Evolutionary conservation across 768 basidiomycete species (phyloP).

Genomic region (Mycena filopes): DNA sequence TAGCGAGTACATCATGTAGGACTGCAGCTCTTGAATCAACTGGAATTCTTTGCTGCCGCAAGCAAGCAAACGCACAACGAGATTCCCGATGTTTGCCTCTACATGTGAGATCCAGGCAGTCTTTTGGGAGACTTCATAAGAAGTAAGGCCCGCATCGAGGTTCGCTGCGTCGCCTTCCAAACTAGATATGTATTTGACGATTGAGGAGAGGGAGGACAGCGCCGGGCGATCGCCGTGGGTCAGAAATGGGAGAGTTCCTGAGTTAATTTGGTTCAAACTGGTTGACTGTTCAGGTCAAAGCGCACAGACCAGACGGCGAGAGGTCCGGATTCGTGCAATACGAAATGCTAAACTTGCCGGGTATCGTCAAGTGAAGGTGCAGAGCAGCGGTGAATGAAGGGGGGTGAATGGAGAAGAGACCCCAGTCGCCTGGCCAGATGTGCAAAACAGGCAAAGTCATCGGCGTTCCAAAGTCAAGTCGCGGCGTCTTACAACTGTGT

Average conservation of each 20-base stretch:
- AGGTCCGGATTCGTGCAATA: slow-evolving; percentile 76
- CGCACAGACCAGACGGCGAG: slow-evolving; percentile 72
- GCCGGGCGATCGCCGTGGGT: slow-evolving; percentile 60
- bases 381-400: slow-evolving; percentile 72
- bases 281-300: background rate
- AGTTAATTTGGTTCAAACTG: background rate
- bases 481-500: too few species aligned
- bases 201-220: slow-evolving; percentile 65
- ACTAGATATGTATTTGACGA: slow-evolving; percentile 72
- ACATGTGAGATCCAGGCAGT: slow-evolving; percentile 75
- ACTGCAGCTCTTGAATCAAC: slow-evolving; percentile 50
- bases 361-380: slow-evolving; percentile 74
- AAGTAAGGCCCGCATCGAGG: slow-evolving; percentile 60
- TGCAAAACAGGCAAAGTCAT: slow-evolving; percentile 51
- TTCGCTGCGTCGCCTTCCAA: slow-evolving; percentile 44
- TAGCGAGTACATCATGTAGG: slow-evolving; percentile 70
- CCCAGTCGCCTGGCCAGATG: slow-evolving; percentile 78
- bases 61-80: slow-evolving; percentile 65
- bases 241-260: slow-evolving; percentile 81
- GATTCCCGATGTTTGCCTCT: slow-evolving; percentile 72
- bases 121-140: slow-evolving; percentile 61
- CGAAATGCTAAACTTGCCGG: slow-evolving; percentile 71
- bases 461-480: background rate
- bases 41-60: background rate
- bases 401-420: slow-evolving; percentile 73